These are phyloP conservation scores for Betula pendula DNA, from an alignment of 306 rosid species.

Conservation along the genomic window DNA sequence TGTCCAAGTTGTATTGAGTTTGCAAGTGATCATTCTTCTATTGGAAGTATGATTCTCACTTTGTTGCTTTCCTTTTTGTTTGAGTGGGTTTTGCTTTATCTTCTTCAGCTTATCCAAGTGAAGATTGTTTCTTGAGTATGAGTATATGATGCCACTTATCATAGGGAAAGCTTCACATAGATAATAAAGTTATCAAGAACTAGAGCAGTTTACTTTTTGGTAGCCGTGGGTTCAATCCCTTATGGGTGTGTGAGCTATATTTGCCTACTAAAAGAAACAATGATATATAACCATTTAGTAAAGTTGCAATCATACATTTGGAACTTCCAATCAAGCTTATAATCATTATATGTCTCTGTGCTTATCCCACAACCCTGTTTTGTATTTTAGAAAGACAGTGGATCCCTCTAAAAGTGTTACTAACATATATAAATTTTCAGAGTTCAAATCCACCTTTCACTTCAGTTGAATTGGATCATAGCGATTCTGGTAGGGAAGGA, in stretches of 20 bases:
- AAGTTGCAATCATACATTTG: background rate
- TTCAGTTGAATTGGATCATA: conserved; percentile 94
- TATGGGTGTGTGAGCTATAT: background rate
- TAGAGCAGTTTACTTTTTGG: background rate
- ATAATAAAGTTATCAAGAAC: background rate
- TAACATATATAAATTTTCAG: conserved; percentile 49
- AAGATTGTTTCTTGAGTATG: background rate
- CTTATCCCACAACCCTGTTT: background rate
- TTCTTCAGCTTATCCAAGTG: background rate
- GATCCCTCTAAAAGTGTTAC: conserved; percentile 27
- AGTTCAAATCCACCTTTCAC: conserved; percentile 99
- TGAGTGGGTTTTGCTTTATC: background rate
- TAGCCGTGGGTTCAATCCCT: background rate
- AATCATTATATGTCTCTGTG: background rate
- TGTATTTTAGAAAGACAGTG: conserved; percentile 19
- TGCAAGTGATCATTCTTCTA: background rate
- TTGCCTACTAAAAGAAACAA: background rate
- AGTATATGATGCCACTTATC: background rate
- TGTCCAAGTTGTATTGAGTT: background rate
- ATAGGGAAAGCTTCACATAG: background rate
- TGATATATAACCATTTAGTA: background rate
- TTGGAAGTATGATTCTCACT: background rate
- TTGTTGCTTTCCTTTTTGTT: background rate
- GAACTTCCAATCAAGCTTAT: background rate
- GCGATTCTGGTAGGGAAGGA: conserved; percentile 99